A percentile compares a stretch with the other conserved stretches of the same genome.
phyloP scores from a whole-genome alignment of 1,284 basidiomycete genomes.

The Ceratobasidium sp. region DNA sequence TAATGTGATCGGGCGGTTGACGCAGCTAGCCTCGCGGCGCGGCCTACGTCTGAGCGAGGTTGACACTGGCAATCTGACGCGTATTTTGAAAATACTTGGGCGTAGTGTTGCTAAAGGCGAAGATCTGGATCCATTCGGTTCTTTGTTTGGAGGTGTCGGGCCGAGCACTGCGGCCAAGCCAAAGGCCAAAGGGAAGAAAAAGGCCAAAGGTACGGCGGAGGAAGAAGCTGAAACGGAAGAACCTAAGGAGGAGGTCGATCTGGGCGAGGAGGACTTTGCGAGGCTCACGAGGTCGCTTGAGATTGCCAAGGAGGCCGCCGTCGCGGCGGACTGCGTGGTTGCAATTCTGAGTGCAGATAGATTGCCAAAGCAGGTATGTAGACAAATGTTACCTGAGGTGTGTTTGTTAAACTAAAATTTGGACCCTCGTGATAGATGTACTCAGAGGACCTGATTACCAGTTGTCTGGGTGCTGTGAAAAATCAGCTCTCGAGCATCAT shows the following conservation, averaged over 20 bases:
- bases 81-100: slow-evolving; percentile 79
- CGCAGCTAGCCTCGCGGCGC: slow-evolving; percentile 56
- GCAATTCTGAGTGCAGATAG: slow-evolving; percentile 79
- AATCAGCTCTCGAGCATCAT: slow-evolving; percentile 81
- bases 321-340: slow-evolving; percentile 85
- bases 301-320: slow-evolving; percentile 71
- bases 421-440: slow-evolving; percentile 66
- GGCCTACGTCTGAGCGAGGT: slow-evolving; percentile 71
- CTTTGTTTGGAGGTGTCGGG: slow-evolving; percentile 46
- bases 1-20: slow-evolving; percentile 72
- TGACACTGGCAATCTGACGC: slow-evolving; percentile 67
- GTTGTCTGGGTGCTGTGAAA: slow-evolving; percentile 80
- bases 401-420: slow-evolving; percentile 19
- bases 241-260: slow-evolving; percentile 49
- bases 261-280: slow-evolving; percentile 64
- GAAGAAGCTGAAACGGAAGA: slow-evolving; percentile 48
- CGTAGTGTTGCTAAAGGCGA: slow-evolving; percentile 78
- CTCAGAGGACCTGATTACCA: slow-evolving; percentile 89
- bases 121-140: slow-evolving; percentile 73
- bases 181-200: slow-evolving; percentile 52
- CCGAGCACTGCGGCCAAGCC: slow-evolving; percentile 55
- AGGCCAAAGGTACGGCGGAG: slow-evolving; percentile 48
- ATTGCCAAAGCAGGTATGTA: slow-evolving; percentile 81
- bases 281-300: slow-evolving; percentile 64
- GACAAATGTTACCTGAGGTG: not conserved